These are phyloP conservation scores for Candida tunisiensis DNA, from an alignment of 1,139 yeast genomes.

Conservation along the genomic window DNA sequence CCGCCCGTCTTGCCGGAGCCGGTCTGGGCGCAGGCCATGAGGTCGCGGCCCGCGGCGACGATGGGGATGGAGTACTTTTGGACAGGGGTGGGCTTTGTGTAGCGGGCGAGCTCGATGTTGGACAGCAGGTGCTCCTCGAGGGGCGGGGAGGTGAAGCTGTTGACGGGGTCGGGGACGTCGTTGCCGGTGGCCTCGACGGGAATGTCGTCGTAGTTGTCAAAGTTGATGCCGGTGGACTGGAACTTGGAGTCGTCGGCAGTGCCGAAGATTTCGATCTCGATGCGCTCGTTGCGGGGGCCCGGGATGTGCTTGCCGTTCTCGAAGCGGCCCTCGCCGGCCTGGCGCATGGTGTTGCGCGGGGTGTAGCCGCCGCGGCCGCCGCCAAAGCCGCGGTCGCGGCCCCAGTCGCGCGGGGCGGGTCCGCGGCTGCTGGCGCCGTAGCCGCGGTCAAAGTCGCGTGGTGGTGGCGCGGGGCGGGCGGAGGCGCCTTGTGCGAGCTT, in stretches of 20 bases:
- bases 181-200: conserved; percentile 98
- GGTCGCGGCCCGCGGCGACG: conserved; percentile 88
- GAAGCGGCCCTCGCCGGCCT: conserved; percentile 43
- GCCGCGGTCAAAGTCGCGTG: conserved; percentile 2
- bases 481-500: too few relatives aligned
- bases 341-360: conserved; percentile 9
- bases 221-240: conserved; percentile 95
- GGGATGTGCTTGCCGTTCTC: conserved; percentile 82
- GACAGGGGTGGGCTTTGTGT: conserved; percentile 94
- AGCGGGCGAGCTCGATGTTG: conserved; percentile 77
- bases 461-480: too few relatives aligned
- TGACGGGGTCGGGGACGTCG: conserved; percentile 85
- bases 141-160: conserved; percentile 82
- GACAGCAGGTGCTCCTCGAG: conserved; percentile 75
- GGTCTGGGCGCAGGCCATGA: conserved; percentile 99
- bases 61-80: conserved; percentile 98
- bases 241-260: conserved; percentile 62
- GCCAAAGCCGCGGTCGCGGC: conserved; percentile 23
- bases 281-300: conserved; percentile 49
- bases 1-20: conserved; percentile 99
- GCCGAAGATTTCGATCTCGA: conserved; percentile 79
- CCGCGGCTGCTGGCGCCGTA: conserved; percentile 9
- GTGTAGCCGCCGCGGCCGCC: conserved; percentile 14
- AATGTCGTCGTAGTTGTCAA: conserved; percentile 94
- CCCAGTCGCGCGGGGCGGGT: conserved; percentile 15